Conservation (phyloP, 2,329 filamentous ascomycete genomes). For the Rutstroemia sydowiana region DNA sequence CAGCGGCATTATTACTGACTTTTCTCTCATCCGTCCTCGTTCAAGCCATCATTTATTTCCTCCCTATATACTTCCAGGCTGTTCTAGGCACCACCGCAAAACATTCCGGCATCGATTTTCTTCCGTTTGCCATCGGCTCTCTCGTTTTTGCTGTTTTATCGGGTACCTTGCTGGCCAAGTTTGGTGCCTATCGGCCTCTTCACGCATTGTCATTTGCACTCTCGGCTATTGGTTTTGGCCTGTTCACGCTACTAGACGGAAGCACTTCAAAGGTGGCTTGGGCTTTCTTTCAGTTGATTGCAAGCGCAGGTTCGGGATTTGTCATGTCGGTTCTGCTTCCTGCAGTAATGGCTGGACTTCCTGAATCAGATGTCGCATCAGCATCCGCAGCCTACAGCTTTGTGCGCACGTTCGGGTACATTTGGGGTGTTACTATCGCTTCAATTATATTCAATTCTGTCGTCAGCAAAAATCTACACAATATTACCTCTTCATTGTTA, state of each 20-base stretch:
- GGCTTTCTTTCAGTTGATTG: slow-evolving; percentile 37
- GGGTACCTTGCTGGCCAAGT: slow-evolving; percentile 7
- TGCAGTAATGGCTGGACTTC: slow-evolving; percentile 33
- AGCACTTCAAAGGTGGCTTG: slow-evolving; percentile 33
- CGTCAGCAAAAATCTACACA: background rate
- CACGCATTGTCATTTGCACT: slow-evolving; percentile 28
- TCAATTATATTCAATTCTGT: background rate
- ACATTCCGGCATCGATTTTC: slow-evolving; percentile 44
- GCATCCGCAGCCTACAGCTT: slow-evolving; percentile 10
- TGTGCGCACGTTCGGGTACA: slow-evolving; percentile 11
- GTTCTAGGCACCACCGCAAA: slow-evolving; percentile 45
- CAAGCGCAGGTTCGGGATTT: slow-evolving; percentile 36
- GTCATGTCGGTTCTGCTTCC: slow-evolving; percentile 37
- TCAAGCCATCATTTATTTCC: slow-evolving; percentile 34
- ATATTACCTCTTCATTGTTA: background rate
- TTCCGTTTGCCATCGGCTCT: slow-evolving; percentile 37
- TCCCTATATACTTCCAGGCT: slow-evolving; percentile 39
- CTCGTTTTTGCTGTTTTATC: slow-evolving; percentile 27
- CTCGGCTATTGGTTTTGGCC: slow-evolving; percentile 2
- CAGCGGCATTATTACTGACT: slow-evolving; percentile 29
- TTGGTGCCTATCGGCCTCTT: slow-evolving; percentile 26
- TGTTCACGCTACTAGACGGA: slow-evolving; percentile 29
- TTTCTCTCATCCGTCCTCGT: slow-evolving; percentile 34
- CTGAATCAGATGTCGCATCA: slow-evolving; percentile 8
- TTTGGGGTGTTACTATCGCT: slow-evolving; percentile 7